Evolutionary conservation across 2,329 filamentous ascomycete genomes (phyloP), one percentile per base, ranked within the genome.

Genomic region (Exserohilum rostratum): DNA sequence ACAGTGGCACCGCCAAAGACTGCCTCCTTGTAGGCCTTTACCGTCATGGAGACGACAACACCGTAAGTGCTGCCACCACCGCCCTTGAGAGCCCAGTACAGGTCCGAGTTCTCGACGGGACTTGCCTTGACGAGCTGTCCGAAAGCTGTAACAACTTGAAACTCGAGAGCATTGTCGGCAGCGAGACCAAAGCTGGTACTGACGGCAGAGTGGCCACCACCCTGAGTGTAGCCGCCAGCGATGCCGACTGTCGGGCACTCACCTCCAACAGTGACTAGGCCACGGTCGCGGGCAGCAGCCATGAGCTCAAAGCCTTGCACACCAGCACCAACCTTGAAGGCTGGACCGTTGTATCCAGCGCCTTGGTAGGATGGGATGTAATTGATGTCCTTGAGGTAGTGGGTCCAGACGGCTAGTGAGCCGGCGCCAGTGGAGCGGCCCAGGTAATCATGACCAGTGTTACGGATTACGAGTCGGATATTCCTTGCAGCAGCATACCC

Each of bases 181-280:
- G 61, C 61, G 18, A 71, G 61, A 3, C 69, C 69, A 59, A 79
- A 80, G 42, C 77, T 70, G 20, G 75, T 75, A 15, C 77, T 78
- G 37, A 85, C 65, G 5, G 80, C 80, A 9, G 78, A 80, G 67
- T 86, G 81, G 0, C 83, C 83, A 27, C 81, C 83, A 2, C 80
- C 62, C 22, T 61, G 53, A 1, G 57, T 47, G 34, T 63, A 66
- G 15, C 66, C 64, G 17, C 66, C 82, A 13, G 65, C 66, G 12
- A 71, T 60, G 46, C 83, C 83, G 6, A 86, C 81, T 2, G 76
- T 80, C 42, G 65, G 55, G 69, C 66, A 70, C 7, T 64, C 56
- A 1, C 68, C 68, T 15, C 64, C 62, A 7, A 65, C 46, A 2
- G 64, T 60, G 12, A 61, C 55, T 2, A 68, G 39, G 4, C 55